Base-by-base conservation (phyloP, 352 stramenopile genomes). In the Phytopythium aichiense region DNA sequence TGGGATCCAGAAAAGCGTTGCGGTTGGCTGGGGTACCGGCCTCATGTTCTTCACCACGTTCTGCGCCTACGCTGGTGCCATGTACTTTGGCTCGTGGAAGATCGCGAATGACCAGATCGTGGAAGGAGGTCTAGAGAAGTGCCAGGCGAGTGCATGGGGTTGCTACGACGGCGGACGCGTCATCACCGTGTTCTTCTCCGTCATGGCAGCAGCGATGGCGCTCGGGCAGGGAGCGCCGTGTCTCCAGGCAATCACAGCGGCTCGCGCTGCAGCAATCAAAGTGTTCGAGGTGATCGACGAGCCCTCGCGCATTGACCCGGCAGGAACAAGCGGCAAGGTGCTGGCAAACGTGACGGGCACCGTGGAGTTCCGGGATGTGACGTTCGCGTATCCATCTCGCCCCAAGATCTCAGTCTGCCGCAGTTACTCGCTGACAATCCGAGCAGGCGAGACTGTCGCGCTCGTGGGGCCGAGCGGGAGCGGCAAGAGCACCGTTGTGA, bases 281-380 rank as follows among this genome's bases (percentile, higher is more conserved):
- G 67, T 91, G 11, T 88, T 92, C 40, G 57, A 73, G 23, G 37
- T 83, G 15, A 76, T 91, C 59, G 62, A 88, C 28, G 64, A 63
- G 5, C 43, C 63, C n/a, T 86, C 79, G 6, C 69, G 69, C 23
- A 91, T 88, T 46, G 67, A 83, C 18, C 68, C 76, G 13, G 69
- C 63, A 2, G 63, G 67, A 7, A 60, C 70, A 3, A 59, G 60
- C n/a, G 69, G 69, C 23, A 62, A 60, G 38, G 68, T 60, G 20
- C 58, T 75, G 2, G 11, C 64, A 0, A 51, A n/a, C 0, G 65
- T 88, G 9, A 52, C 67, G 16, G 92, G 95, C n/a, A 66, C 66
- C 15, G 77, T 97, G 40, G 63, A 81, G 11, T 92, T 98, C 61
- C 33, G 85, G 9, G 67, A 96, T 65, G 84, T 99, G 7, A 59